phyloP scores from a whole-genome alignment of 108 stramenopile species.

The Skeletonema menzelii region DNA sequence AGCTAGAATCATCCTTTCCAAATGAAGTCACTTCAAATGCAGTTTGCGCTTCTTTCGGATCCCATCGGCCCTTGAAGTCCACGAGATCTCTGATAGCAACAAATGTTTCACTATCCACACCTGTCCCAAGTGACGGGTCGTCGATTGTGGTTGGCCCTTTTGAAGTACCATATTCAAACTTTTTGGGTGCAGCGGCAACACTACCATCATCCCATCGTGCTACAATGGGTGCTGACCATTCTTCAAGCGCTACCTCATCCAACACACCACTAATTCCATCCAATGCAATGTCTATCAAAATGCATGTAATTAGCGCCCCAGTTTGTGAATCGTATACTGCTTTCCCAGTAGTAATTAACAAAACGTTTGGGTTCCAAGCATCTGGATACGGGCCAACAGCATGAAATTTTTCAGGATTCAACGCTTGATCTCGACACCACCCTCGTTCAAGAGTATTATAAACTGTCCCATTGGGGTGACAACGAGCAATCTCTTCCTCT shows the following conservation, averaged over 20 bases:
- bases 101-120: conserved; percentile 12
- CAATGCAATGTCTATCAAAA: conserved; percentile 41
- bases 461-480: conserved; percentile 40
- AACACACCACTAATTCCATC: conserved; percentile 26
- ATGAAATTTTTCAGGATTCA: conserved; percentile 28
- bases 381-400: conserved; percentile 45
- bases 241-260: conserved; percentile 19
- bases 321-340: conserved; percentile 49
- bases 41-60: conserved; percentile 18
- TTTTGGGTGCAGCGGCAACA: conserved; percentile 17
- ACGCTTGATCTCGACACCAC: conserved; percentile 58
- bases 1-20: conserved; percentile 1
- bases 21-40: not conserved
- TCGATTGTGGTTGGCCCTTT: conserved; percentile 11
- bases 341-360: conserved; percentile 42
- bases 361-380: conserved; percentile 11
- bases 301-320: conserved; percentile 49
- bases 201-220: conserved; percentile 41
- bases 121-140: conserved; percentile 2
- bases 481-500: conserved; percentile 48
- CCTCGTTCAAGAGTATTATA: conserved; percentile 63
- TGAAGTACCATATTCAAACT: not conserved
- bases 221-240: conserved; percentile 21
- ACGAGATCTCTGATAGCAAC: conserved; percentile 17
- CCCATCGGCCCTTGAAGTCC: conserved; percentile 9